phyloP scores from a whole-genome alignment of 768 basidiomycete species.

The Boletus huronensis region DNA sequence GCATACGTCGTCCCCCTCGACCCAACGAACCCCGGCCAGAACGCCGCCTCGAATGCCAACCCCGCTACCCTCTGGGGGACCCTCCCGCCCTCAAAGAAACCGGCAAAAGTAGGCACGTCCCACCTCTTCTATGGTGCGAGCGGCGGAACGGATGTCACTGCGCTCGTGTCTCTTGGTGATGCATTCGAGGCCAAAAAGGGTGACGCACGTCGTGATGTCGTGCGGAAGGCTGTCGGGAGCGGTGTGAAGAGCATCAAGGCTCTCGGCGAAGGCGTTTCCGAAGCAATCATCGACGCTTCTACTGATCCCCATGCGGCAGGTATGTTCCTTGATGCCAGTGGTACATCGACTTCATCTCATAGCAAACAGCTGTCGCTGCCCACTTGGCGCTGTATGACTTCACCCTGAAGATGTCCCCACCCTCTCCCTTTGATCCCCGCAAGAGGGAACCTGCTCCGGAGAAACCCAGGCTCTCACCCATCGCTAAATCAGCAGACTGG shows the following conservation, averaged over 20 bases:
- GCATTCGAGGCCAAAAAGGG: conserved; percentile 45
- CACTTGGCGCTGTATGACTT: conserved; percentile 75
- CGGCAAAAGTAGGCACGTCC: conserved; percentile 58
- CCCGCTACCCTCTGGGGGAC: conserved; percentile 51
- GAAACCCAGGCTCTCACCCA: conserved; percentile 46
- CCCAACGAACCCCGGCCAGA: conserved; percentile 36
- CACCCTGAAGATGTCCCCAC: conserved; percentile 70
- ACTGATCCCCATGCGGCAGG: conserved; percentile 76
- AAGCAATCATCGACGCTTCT: conserved; percentile 60
- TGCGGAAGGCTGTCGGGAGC: conserved; percentile 68
- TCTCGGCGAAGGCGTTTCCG: conserved; percentile 57
- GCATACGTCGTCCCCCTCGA: conserved; percentile 60
- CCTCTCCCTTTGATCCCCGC: conserved; percentile 63
- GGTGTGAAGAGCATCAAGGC: conserved; percentile 67
- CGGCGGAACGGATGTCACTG: conserved; percentile 43
- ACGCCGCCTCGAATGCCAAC: conserved; percentile 38
- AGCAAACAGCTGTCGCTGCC: conserved; percentile 63
- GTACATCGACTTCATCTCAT: not conserved
- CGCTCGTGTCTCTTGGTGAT: conserved; percentile 58
- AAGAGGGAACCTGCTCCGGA: conserved; percentile 48
- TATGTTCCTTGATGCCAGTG: conserved; percentile 21
- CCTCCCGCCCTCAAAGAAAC: conserved; percentile 45
- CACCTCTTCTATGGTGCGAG: conserved; percentile 58
- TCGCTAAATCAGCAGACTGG: conserved; percentile 55
- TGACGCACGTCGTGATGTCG: conserved; percentile 54